These are phyloP conservation scores for Microsporum audouinii DNA, from an alignment of 2,329 filamentous ascomycete genomes.

Conservation along the genomic window DNA sequence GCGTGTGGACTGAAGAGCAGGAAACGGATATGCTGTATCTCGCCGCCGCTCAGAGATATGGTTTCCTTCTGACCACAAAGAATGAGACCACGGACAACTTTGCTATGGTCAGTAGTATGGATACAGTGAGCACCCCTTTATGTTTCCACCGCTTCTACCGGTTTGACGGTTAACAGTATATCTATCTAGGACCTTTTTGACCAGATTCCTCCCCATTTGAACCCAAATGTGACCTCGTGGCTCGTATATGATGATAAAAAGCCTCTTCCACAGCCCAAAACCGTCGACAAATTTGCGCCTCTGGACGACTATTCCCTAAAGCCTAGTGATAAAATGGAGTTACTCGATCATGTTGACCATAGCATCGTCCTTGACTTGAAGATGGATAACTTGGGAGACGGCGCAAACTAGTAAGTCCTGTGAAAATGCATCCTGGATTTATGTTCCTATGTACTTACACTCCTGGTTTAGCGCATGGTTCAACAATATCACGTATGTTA, in stretches of 20 bases:
- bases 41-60: constrained; percentile 10
- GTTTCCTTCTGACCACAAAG: constrained; percentile 9
- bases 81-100: constrained; percentile 10
- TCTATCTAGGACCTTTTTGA: constrained; percentile 7
- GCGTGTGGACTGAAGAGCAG: constrained; percentile 17
- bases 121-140: background rate
- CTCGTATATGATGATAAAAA: constrained; percentile 13
- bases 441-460: background rate
- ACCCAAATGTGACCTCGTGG: constrained; percentile 30
- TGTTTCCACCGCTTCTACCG: background rate
- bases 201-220: constrained; percentile 4
- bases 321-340: constrained; percentile 7
- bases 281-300: constrained; percentile 3
- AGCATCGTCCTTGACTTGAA: constrained; percentile 27
- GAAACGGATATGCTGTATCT: constrained; percentile 12
- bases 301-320: constrained; percentile 33
- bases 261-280: constrained; percentile 6
- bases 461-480: constrained; percentile 9
- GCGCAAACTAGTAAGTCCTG: constrained; percentile 12
- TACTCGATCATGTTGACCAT: constrained; percentile 13
- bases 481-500: constrained; percentile 11
- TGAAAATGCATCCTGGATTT: background rate
- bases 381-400: constrained; percentile 42
- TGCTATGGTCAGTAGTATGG: constrained; percentile 26
- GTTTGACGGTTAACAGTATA: background rate